Evolutionary conservation across 768 basidiomycete species (phyloP), one percentile per base, ranked within the genome.

Genomic region (Imleria badia): DNA sequence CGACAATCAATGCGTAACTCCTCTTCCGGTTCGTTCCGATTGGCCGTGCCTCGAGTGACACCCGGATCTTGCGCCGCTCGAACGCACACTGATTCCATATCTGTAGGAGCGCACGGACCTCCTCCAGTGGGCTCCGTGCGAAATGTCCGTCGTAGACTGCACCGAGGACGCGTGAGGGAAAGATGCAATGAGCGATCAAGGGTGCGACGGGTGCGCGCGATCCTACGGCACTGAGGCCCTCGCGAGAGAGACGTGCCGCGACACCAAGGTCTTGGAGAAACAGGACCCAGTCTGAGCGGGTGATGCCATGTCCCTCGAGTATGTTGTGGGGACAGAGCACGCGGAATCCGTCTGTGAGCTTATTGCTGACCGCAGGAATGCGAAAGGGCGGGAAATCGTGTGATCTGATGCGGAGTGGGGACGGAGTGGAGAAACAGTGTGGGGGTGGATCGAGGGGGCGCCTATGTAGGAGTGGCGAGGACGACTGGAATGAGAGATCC

Each of bases 21-120:
- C 40, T 48, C 53, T 20, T 60, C 15, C 39, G 23, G n/a, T 39
- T 52, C n/a, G 20, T n/a, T 19, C 48, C 54, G 26, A 33, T 39
- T 19, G 38, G 36, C n/a, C 20, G 54, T 19, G 45, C 36, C 22
- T 54, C 59, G 6, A 72, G 59, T 15, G 43, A 50, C 26, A 61
- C 66, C 8, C 53, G 52, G 40, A 70, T 50, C 51, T 68, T 70
- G 34, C 69, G 68, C 30, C 69, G 60, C 54, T 72, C 68, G 13
- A 70, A 65, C 6, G 69, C 69, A 54, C 69, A 65, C 49, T 70
- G 58, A 22, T 72, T 70, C 69, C 69, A 70, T 14, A 72, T 52
- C 17, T 52, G 40, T 11, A 70, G 41, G 30, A 70, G 59, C 8
- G 68, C 66, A 45, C 57, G 52, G 30, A 72, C 64, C 34, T 70